A percentile compares a stretch with the other conserved stretches of the same genome.
These are phyloP conservation scores for Astraeus odoratus DNA, from an alignment of 768 basidiomycete species.

Conservation along the genomic window DNA sequence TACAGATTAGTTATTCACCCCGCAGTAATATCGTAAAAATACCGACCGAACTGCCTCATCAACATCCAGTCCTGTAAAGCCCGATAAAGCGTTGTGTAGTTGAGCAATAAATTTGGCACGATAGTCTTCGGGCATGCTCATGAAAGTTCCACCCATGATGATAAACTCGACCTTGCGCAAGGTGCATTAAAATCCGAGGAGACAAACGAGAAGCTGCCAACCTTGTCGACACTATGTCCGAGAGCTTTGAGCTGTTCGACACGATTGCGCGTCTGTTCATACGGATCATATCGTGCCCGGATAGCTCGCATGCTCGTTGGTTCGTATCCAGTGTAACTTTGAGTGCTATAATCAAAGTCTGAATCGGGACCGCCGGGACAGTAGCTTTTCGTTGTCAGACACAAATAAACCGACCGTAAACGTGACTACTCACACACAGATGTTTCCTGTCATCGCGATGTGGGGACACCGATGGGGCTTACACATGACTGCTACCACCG, in stretches of 20 bases:
- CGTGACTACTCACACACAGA: conserved; percentile 74
- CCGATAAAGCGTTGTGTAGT: conserved; percentile 93
- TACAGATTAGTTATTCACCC: not conserved
- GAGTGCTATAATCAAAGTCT: conserved; percentile 99
- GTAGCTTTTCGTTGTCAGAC: conserved; percentile 46
- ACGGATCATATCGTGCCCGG: conserved; percentile 92
- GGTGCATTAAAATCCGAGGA: not conserved
- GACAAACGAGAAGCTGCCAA: conserved; percentile 24
- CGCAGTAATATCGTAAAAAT: not conserved
- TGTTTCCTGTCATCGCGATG: conserved; percentile 99
- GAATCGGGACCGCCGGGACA: conserved; percentile 99
- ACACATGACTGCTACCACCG: conserved; percentile 99
- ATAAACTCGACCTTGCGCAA: conserved; percentile 74
- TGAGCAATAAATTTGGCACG: conserved; percentile 91
- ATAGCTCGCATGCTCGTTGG: conserved; percentile 99
- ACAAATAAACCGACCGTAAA: not conserved
- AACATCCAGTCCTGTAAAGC: conserved; percentile 87
- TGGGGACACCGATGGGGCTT: conserved; percentile 99
- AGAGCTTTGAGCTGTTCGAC: conserved; percentile 93
- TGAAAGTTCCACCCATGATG: conserved; percentile 98
- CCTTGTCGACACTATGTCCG: conserved; percentile 98
- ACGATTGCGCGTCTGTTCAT: conserved; percentile 92
- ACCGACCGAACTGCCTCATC: conserved; percentile 88
- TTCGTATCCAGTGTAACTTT: conserved; percentile 91
- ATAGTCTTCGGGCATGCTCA: conserved; percentile 99